phyloP scores from a whole-genome alignment of 148 eudicot species.

The Mesembryanthemum crystallinum region DNA sequence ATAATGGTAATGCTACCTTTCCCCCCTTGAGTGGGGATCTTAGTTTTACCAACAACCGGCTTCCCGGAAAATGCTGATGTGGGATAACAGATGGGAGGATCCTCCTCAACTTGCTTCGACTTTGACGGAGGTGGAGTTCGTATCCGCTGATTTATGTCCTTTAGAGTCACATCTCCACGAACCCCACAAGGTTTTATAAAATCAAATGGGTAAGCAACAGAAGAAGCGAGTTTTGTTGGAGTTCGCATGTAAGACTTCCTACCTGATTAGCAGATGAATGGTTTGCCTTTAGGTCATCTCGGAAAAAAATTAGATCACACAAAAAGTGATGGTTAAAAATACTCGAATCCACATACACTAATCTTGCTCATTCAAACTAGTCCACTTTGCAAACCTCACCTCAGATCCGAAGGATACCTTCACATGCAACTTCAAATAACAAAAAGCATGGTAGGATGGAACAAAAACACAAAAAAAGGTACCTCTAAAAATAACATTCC shows the following conservation, averaged over 20 bases:
- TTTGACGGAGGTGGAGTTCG: conserved; percentile 68
- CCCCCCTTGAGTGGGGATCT: conserved; percentile 92
- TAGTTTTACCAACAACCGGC: conserved; percentile 91
- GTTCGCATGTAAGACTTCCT: conserved; percentile 65
- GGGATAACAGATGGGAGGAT: conserved; percentile 44
- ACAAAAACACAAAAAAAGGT: background rate
- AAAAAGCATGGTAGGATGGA: background rate
- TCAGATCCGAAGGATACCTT: background rate
- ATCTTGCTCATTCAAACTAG: background rate
- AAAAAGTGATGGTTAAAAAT: background rate
- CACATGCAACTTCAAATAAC: background rate
- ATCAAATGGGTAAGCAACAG: conserved; percentile 81
- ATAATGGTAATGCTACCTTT: conserved; percentile 94
- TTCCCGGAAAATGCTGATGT: conserved; percentile 92
- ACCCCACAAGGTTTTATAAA: conserved; percentile 75
- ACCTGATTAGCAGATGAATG: conserved; percentile 36
- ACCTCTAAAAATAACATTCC: conserved; percentile 75
- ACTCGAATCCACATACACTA: background rate
- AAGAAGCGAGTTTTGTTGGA: conserved; percentile 59
- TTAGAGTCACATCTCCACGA: conserved; percentile 79
- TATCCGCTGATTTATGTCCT: conserved; percentile 84
- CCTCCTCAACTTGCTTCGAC: conserved; percentile 41
- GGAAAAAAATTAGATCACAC: no score
- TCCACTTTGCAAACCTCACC: background rate
- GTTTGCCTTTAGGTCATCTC: background rate